These are phyloP conservation scores for Carpinus viminea DNA, from an alignment of 306 rosid genomes.

Conservation along the genomic window DNA sequence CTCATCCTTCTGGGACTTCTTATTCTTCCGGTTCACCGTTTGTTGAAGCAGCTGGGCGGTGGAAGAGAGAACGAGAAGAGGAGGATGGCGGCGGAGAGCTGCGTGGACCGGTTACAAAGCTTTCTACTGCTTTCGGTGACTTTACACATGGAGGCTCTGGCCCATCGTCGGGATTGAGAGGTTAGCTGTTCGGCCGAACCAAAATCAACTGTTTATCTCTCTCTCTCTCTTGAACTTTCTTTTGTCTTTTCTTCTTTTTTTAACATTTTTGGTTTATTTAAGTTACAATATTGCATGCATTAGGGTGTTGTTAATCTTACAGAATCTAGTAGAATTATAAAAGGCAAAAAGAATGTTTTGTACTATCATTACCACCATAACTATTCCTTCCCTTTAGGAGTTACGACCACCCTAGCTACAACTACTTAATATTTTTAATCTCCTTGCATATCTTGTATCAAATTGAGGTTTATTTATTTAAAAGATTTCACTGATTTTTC, in stretches of 20 bases:
- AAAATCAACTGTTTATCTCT: neutral
- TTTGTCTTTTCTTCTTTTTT: too few species aligned
- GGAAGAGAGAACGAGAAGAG: conserved; percentile 44
- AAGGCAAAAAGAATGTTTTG: neutral
- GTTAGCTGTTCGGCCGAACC: conserved; percentile 18
- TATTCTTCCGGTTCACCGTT: conserved; percentile 32
- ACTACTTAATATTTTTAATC: neutral
- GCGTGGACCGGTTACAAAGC: neutral
- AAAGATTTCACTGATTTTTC: neutral
- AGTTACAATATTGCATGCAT: neutral
- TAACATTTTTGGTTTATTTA: neutral
- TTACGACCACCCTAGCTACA: neutral
- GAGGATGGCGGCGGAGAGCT: neutral
- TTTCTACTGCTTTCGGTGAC: neutral
- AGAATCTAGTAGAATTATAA: neutral
- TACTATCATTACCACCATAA: neutral
- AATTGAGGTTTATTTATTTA: neutral
- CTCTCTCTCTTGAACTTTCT: neutral
- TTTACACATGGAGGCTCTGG: conserved; percentile 15
- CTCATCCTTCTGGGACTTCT: conserved; percentile 17
- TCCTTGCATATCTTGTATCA: neutral
- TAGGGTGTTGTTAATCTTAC: neutral
- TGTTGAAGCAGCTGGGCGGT: conserved; percentile 19
- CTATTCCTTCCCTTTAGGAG: too few species aligned
- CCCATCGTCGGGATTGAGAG: conserved; percentile 30